A percentile compares a stretch with the other conserved stretches of the same genome.
These are phyloP conservation scores for Odontarrhena argentea DNA, from an alignment of 345 rosid genomes.

Conservation along the genomic window DNA sequence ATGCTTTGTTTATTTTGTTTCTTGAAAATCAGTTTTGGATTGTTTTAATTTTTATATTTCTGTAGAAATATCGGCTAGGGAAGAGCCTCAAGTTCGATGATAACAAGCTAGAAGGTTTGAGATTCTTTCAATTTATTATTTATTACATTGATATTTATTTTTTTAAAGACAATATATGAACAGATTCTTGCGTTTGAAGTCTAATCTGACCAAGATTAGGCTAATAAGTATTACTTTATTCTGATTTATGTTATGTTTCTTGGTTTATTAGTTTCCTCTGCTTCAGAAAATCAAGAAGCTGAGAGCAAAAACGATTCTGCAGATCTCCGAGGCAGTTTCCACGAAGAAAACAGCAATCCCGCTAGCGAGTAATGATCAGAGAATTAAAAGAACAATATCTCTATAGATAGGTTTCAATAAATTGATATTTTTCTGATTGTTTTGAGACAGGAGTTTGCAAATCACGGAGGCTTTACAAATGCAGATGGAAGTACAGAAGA, in stretches of 20 bases:
- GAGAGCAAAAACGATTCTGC: constrained; percentile 31
- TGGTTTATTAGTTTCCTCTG: constrained; percentile 31
- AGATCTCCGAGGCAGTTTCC: constrained; percentile 27
- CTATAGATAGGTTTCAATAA: background rate
- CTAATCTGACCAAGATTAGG: constrained; percentile 17
- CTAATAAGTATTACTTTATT: background rate
- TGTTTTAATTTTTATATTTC: constrained; percentile 24
- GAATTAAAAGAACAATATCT: constrained; percentile 8
- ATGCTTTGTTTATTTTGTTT: background rate
- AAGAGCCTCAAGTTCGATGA: constrained; percentile 61
- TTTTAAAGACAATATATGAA: background rate
- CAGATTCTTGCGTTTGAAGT: constrained; percentile 26
- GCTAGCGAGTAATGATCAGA: constrained; percentile 60
- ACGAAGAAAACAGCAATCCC: constrained; percentile 47
- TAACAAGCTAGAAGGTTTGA: constrained; percentile 39
- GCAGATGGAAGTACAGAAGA: constrained; percentile 94
- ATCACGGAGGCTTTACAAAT: constrained; percentile 79
- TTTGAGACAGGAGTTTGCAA: constrained; percentile 60
- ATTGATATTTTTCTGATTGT: constrained; percentile 19
- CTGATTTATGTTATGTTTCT: constrained; percentile 12
- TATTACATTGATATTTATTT: background rate
- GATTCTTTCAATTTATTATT: constrained; percentile 5
- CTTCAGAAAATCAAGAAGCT: constrained; percentile 38
- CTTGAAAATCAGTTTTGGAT: constrained; percentile 10
- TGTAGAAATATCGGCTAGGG: constrained; percentile 90